Conservation (phyloP, 2,329 filamentous ascomycete species). For the Tolypocladium sp. region DNA sequence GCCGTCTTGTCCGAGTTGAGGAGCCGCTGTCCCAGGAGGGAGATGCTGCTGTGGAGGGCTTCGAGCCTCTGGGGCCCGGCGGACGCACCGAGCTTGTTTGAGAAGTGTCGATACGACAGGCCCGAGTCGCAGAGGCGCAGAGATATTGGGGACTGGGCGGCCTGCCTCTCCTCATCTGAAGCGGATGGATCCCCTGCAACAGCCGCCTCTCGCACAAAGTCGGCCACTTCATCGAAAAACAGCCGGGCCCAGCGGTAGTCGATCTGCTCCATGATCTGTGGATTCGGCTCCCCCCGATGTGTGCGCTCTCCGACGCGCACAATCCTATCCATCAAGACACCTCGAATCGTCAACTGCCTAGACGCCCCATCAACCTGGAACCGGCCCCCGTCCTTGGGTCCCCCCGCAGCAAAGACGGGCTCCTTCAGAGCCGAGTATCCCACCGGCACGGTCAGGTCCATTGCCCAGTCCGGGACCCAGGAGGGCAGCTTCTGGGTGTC, state of each 20-base stretch:
- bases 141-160: background rate
- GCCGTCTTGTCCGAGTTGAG: slow-evolving; percentile 4
- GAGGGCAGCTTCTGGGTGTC: slow-evolving; percentile 12
- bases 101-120: slow-evolving; percentile 6
- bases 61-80: slow-evolving; percentile 2
- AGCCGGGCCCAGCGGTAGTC: slow-evolving; percentile 11
- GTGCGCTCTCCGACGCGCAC: slow-evolving; percentile 9
- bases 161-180: background rate
- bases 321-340: slow-evolving; percentile 13
- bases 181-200: background rate
- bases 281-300: slow-evolving; percentile 1
- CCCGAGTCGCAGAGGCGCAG: slow-evolving; percentile 13
- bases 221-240: slow-evolving; percentile 16
- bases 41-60: background rate
- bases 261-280: slow-evolving; percentile 2
- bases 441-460: slow-evolving; percentile 14
- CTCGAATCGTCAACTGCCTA: slow-evolving; percentile 8
- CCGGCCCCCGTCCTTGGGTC: background rate
- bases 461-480: slow-evolving; percentile 25
- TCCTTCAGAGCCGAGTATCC: slow-evolving; percentile 13
- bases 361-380: slow-evolving; percentile 3
- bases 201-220: slow-evolving; percentile 8
- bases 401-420: slow-evolving; percentile 15
- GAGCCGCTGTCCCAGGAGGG: slow-evolving; percentile 5
- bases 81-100: background rate